Percentiles rank a stretch among this genome's conserved stretches.
Conservation (phyloP, 73 alveolate genomes). For the Paramecium octaurelia region DNA sequence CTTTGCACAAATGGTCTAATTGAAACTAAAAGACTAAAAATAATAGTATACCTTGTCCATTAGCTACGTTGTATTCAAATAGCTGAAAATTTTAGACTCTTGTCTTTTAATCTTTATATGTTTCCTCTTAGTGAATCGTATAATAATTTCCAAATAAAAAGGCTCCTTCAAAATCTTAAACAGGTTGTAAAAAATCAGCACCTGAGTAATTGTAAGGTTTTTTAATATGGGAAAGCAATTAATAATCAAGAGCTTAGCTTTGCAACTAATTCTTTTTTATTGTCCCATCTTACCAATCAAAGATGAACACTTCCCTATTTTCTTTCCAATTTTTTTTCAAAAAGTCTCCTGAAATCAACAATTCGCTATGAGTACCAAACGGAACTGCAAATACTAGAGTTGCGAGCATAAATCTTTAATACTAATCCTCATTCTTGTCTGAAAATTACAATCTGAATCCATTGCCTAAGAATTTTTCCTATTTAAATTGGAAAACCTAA, state of each 20-base stretch:
- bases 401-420: not conserved
- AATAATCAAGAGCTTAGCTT: not conserved
- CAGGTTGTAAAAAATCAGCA: not conserved
- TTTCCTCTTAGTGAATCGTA: not conserved
- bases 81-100: not conserved
- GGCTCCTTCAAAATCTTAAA: not conserved
- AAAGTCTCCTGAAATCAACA: not conserved
- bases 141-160: not conserved
- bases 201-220: not conserved
- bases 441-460: not conserved
- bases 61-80: not conserved
- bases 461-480: not conserved
- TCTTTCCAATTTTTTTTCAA: not conserved
- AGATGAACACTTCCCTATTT: not conserved
- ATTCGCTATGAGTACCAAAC: not conserved
- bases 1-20: not conserved
- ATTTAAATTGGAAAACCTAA: not conserved
- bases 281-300: not conserved
- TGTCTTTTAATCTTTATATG: not conserved
- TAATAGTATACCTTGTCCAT: not conserved
- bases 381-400: slow-evolving; percentile 17
- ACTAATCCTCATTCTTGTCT: not conserved
- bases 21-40: not conserved
- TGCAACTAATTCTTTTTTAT: not conserved
- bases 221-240: not conserved